phyloP scores from a whole-genome alignment of 768 basidiomycete species.

The Boletus reticulatus region DNA sequence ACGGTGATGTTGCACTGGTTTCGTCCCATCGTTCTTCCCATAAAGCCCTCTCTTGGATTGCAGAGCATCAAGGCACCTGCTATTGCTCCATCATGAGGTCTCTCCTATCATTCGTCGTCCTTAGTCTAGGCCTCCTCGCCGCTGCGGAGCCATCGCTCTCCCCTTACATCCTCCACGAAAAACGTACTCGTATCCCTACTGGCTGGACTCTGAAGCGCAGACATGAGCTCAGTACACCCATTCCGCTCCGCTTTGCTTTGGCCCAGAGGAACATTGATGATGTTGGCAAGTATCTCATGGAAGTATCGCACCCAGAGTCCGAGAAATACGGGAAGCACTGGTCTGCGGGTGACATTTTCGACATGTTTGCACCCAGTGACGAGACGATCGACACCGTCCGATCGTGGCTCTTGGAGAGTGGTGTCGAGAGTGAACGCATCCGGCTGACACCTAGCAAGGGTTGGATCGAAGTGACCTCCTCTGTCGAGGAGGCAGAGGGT shows the following conservation, averaged over 20 bases:
- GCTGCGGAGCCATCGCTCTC: conserved; percentile 10
- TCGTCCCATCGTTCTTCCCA: conserved; percentile 7
- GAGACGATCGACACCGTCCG: conserved; percentile 24
- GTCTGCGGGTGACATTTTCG: conserved; percentile 25
- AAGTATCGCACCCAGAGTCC: conserved; percentile 35
- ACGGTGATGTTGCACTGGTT: background rate
- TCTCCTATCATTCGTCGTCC: conserved; percentile 13
- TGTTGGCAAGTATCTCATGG: conserved; percentile 28
- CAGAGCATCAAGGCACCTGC: background rate
- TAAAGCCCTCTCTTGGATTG: conserved; percentile 3
- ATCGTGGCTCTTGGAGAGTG: conserved; percentile 24
- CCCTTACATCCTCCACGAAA: conserved; percentile 39
- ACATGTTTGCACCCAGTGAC: conserved; percentile 21
- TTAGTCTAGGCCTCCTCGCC: background rate
- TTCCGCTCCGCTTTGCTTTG: conserved; percentile 32
- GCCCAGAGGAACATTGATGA: conserved; percentile 11
- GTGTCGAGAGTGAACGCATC: conserved; percentile 23
- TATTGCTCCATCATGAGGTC: conserved; percentile 11
- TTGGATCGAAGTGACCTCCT: conserved; percentile 28
- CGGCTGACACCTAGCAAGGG: conserved; percentile 14
- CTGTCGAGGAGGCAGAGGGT: conserved; percentile 31
- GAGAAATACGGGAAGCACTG: conserved; percentile 34
- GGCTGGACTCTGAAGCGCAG: conserved; percentile 39
- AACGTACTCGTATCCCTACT: conserved; percentile 27
- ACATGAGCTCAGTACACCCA: conserved; percentile 28